Conservation (phyloP, 345 rosid genomes). For the Rubroshorea leprosula region DNA sequence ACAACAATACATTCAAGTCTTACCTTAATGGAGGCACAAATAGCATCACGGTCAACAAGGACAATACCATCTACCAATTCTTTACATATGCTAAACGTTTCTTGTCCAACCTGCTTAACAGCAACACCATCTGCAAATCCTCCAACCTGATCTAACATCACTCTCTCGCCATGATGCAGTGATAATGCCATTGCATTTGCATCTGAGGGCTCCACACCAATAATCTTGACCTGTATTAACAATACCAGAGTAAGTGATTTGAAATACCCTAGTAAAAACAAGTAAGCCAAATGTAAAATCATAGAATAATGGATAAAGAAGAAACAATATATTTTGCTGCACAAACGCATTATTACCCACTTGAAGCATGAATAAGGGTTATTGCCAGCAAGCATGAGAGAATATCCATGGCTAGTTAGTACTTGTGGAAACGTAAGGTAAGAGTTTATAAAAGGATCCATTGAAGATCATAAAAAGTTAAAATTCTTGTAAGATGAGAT, state of each 20-base stretch:
- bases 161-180: slow-evolving; percentile 84
- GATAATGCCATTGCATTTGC: slow-evolving; percentile 99
- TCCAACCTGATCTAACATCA: slow-evolving; percentile 84
- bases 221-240: slow-evolving; percentile 71
- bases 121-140: slow-evolving; percentile 99
- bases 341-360: no score
- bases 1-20: not conserved
- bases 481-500: no score
- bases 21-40: slow-evolving; percentile 99
- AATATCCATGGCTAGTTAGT: no score
- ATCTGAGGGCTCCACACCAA: slow-evolving; percentile 92
- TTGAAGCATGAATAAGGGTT: no score
- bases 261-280: slow-evolving; percentile 6
- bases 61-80: slow-evolving; percentile 89
- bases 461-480: no score
- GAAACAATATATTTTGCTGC: no score
- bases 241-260: not conserved
- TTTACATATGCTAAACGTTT: slow-evolving; percentile 75
- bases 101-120: slow-evolving; percentile 93
- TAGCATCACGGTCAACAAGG: slow-evolving; percentile 97
- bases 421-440: no score
- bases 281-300: not conserved
- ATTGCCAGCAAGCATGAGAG: no score
- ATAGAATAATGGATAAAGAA: no score
- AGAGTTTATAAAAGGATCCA: no score